phyloP scores from a whole-genome alignment of 305 asterid species.

The Fraxinus albicans region DNA sequence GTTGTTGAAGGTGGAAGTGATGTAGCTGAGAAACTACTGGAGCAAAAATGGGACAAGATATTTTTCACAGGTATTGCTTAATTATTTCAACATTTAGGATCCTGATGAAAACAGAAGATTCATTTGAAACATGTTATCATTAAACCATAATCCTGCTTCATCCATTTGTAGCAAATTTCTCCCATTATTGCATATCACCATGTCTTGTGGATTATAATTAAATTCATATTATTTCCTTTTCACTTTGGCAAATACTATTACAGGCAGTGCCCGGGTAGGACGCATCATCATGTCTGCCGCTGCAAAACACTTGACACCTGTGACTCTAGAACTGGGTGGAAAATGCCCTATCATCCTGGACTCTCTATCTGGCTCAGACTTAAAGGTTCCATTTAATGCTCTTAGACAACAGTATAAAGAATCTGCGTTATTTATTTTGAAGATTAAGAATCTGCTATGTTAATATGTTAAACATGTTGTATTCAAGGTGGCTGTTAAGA shows the following conservation, averaged over 20 bases:
- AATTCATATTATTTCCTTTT: not conserved
- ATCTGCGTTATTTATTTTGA: not conserved
- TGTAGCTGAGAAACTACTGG: constrained; percentile 58
- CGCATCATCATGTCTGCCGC: constrained; percentile 79
- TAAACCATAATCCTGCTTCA: not conserved
- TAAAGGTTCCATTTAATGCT: constrained; percentile 44
- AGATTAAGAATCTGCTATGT: not conserved
- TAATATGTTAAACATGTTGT: constrained; percentile 10
- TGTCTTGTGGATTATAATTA: not conserved
- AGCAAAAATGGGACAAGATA: constrained; percentile 85
- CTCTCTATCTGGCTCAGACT: constrained; percentile 51
- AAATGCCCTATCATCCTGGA: constrained; percentile 85
- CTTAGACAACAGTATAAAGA: not conserved
- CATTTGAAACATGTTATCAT: not conserved
- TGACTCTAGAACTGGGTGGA: constrained; percentile 90
- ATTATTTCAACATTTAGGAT: not conserved
- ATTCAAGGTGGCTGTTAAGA: constrained; percentile 66
- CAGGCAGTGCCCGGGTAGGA: constrained; percentile 81
- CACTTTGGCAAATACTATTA: constrained; percentile 10
- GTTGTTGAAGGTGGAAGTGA: constrained; percentile 70
- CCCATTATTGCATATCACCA: not conserved
- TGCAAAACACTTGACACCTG: constrained; percentile 92
- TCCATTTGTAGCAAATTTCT: constrained; percentile 5
- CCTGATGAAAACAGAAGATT: not conserved
- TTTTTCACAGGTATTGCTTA: constrained; percentile 77